A percentile compares a stretch with the other conserved stretches of the same genome.
Conservation (phyloP, 2,329 filamentous ascomycete genomes). For the Trichoderma koningii region DNA sequence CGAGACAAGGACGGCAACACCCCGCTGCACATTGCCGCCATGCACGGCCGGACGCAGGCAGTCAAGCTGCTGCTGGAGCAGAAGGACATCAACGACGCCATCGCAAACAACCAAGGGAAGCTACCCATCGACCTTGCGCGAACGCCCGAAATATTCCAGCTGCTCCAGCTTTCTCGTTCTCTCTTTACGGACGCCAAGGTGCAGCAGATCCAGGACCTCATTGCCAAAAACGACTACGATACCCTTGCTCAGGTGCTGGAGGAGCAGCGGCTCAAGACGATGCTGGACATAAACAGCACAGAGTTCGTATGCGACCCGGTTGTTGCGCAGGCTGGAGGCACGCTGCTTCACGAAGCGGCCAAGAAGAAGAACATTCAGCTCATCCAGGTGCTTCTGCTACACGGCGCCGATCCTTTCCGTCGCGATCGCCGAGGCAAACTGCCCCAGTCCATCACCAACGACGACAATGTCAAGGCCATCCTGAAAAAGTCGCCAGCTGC, state of each 20-base stretch:
- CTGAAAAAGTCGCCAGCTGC: conserved; percentile 93
- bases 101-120: conserved; percentile 81
- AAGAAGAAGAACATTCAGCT: conserved; percentile 82
- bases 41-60: conserved; percentile 75
- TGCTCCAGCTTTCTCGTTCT: conserved; percentile 85
- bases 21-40: conserved; percentile 82
- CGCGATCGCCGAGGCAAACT: conserved; percentile 94
- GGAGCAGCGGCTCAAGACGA: conserved; percentile 80
- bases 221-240: conserved; percentile 73
- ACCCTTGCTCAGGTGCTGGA: conserved; percentile 77
- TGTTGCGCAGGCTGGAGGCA: conserved; percentile 83
- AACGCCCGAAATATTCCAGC: conserved; percentile 93
- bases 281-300: conserved; percentile 88
- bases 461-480: conserved; percentile 84
- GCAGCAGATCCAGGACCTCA: conserved; percentile 78
- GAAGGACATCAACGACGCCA: conserved; percentile 81
- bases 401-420: conserved; percentile 93
- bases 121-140: conserved; percentile 85
- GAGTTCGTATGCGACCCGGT: conserved; percentile 81
- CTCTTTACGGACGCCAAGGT: conserved; percentile 87
- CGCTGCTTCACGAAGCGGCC: conserved; percentile 88
- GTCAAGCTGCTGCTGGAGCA: conserved; percentile 84
- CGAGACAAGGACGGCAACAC: conserved; percentile 94
- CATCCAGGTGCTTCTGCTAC: conserved; percentile 86
- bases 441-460: conserved; percentile 93